Percentiles rank a stretch among this genome's conserved stretches.
Evolutionary conservation across 306 rosid genomes (phyloP).

Genomic region (Hippophae tibetana): DNA sequence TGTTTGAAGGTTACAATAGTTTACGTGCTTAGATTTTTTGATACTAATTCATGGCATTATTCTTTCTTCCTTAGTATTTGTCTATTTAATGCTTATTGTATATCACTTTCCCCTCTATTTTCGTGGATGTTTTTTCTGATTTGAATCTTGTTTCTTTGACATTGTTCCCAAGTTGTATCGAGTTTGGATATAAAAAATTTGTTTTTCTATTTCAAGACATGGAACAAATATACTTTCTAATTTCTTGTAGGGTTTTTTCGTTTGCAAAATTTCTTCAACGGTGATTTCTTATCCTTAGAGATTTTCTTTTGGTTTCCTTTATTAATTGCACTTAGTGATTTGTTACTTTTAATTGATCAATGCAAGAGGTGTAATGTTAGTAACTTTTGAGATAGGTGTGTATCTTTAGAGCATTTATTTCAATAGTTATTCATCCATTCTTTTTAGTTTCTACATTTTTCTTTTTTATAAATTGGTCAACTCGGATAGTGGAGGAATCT

Average conservation of each 20-base stretch:
- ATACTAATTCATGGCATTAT: too few relatives aligned
- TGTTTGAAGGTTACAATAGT: too few relatives aligned
- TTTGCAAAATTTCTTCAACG: constrained; percentile 98
- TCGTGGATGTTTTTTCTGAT: background rate
- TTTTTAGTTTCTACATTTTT: background rate
- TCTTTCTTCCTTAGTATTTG: too few relatives aligned
- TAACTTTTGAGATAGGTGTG: constrained; percentile 71
- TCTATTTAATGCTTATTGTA: too few relatives aligned
- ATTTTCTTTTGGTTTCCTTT: constrained; percentile 92
- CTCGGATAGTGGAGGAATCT: background rate
- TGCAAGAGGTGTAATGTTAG: constrained; percentile 74
- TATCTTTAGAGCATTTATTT: constrained; percentile 68
- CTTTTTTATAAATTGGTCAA: background rate
- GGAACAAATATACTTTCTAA: constrained; percentile 68
- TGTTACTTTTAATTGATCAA: constrained; percentile 53
- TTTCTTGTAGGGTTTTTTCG: constrained; percentile 67
- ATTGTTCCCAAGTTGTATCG: constrained; percentile 36
- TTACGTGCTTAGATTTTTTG: too few relatives aligned
- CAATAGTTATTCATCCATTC: constrained; percentile 35
- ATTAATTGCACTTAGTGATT: constrained; percentile 96
- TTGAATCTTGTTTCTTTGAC: background rate
- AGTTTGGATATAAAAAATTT: constrained; percentile 43
- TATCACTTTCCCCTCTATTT: too few relatives aligned
- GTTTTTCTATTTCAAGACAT: constrained; percentile 40
- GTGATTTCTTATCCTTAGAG: constrained; percentile 74